phyloP scores from a whole-genome alignment of 192 early-diverging fungal species.

The Haplosporangium gracile region DNA sequence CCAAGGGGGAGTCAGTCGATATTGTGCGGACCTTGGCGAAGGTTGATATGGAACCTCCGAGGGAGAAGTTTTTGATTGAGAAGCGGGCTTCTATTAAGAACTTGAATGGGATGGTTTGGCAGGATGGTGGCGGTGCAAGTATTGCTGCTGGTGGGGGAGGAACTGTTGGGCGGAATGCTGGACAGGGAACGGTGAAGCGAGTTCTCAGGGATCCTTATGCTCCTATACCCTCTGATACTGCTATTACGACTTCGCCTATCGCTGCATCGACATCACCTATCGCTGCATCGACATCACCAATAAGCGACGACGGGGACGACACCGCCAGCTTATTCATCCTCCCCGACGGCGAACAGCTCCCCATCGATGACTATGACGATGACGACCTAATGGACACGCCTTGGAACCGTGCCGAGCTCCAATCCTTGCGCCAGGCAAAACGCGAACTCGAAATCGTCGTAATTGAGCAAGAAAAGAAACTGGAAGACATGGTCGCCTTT shows the following conservation, averaged over 20 bases:
- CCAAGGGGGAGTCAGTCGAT: slow-evolving; percentile 39
- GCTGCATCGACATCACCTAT: neutral
- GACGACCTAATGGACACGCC: slow-evolving; percentile 41
- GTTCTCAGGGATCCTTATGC: neutral
- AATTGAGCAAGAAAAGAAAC: slow-evolving; percentile 59
- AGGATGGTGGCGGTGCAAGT: slow-evolving; percentile 9
- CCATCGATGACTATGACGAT: slow-evolving; percentile 16
- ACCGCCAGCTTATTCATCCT: slow-evolving; percentile 10
- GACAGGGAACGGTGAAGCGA: neutral
- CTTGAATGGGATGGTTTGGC: slow-evolving; percentile 18
- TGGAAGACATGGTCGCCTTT: slow-evolving; percentile 51
- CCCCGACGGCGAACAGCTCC: slow-evolving; percentile 28
- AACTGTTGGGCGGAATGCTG: neutral
- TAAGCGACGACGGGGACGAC: slow-evolving; percentile 12
- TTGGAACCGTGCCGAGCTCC: slow-evolving; percentile 58
- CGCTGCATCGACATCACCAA: neutral
- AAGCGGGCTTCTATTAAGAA: slow-evolving; percentile 48
- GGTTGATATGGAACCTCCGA: slow-evolving; percentile 46
- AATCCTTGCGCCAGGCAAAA: slow-evolving; percentile 55
- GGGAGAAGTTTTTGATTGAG: slow-evolving; percentile 49
- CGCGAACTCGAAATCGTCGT: slow-evolving; percentile 68
- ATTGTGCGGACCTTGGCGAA: slow-evolving; percentile 45
- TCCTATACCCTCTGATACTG: neutral
- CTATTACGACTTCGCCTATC: neutral
- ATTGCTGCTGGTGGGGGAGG: neutral